A percentile compares a stretch with the other conserved stretches of the same genome.
Evolutionary conservation across 2,329 filamentous ascomycete species (phyloP).

Genomic region (Ilyonectria sp.): DNA sequence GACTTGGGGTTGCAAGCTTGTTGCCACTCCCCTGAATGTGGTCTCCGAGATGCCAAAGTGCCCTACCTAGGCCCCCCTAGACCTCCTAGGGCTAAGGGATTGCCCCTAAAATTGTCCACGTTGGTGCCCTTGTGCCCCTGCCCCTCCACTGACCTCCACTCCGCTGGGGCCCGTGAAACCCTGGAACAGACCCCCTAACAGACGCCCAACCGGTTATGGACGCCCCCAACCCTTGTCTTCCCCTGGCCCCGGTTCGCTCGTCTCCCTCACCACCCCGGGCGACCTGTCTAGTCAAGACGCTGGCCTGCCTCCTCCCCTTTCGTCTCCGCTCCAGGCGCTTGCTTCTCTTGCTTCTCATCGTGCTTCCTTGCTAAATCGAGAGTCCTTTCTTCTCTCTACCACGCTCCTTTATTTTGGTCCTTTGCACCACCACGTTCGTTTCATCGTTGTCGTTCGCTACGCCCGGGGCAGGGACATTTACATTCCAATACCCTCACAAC

Average conservation of each 20-base stretch:
- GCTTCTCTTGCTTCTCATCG: constrained; percentile 47
- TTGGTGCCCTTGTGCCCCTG: constrained; percentile 6
- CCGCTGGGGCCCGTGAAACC: constrained; percentile 19
- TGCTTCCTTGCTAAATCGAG: constrained; percentile 66
- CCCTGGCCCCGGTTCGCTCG: constrained; percentile 23
- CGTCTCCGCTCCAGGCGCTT: constrained; percentile 44
- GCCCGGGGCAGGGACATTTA: constrained; percentile 38
- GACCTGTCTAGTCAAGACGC: constrained; percentile 40
- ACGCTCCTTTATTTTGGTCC: constrained; percentile 60
- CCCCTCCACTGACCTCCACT: constrained; percentile 7
- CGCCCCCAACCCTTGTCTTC: constrained; percentile 29
- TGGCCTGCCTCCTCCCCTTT: constrained; percentile 47
- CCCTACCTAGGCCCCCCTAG: neutral
- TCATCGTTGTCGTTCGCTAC: constrained; percentile 47
- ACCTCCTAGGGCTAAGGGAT: neutral
- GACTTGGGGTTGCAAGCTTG: neutral
- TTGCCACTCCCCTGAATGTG: neutral
- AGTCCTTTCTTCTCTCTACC: constrained; percentile 66
- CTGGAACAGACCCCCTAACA: constrained; percentile 22
- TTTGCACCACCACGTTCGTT: constrained; percentile 51
- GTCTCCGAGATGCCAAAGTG: constrained; percentile 3
- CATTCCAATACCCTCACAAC: constrained; percentile 39
- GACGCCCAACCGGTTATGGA: constrained; percentile 18
- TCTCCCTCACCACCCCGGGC: constrained; percentile 23
- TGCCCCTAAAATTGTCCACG: constrained; percentile 18